phyloP scores from a whole-genome alignment of 1,139 yeast genomes.

The Candida glucosophila region DNA sequence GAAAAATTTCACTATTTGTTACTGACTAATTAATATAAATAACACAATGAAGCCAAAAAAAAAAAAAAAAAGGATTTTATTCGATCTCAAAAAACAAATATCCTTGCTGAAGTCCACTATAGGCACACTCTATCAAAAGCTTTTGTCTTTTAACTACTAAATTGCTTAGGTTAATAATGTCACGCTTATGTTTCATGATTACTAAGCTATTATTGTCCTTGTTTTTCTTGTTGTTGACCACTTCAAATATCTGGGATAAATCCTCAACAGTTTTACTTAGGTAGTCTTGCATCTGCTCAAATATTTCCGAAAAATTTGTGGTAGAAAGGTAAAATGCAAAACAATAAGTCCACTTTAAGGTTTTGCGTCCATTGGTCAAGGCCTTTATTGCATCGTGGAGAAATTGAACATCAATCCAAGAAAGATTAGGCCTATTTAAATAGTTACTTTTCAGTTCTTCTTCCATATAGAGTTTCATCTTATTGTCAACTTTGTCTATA shows the following conservation, averaged over 20 bases:
- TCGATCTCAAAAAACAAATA: conserved; percentile 11
- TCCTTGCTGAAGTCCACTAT: conserved; percentile 26
- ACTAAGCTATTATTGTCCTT: conserved; percentile 13
- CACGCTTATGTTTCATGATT: conserved; percentile 38
- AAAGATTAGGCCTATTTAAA: conserved; percentile 23
- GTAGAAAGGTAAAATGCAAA: conserved; percentile 60
- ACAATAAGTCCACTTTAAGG: conserved; percentile 88
- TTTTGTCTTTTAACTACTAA: conserved; percentile 37
- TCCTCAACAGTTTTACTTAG: conserved; percentile 72
- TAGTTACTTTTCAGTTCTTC: conserved; percentile 15
- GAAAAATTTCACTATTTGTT: too few species aligned
- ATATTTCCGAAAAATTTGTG: conserved; percentile 44
- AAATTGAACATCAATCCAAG: conserved; percentile 90
- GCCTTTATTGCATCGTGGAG: conserved; percentile 63
- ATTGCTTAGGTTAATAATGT: conserved; percentile 42
- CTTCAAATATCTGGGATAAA: conserved; percentile 63
- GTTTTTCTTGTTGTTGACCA: conserved; percentile 40
- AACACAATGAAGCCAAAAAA: too few species aligned
- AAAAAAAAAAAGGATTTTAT: too few species aligned
- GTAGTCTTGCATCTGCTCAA: conserved; percentile 69
- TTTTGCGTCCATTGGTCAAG: conserved; percentile 61
- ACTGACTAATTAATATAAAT: too few species aligned
- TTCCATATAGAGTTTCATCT: conserved; percentile 53
- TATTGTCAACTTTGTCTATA: conserved; percentile 51
- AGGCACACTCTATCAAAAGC: conserved; percentile 45